phyloP scores from a whole-genome alignment of 2,329 filamentous ascomycete species.

The Aspergillus niger region DNA sequence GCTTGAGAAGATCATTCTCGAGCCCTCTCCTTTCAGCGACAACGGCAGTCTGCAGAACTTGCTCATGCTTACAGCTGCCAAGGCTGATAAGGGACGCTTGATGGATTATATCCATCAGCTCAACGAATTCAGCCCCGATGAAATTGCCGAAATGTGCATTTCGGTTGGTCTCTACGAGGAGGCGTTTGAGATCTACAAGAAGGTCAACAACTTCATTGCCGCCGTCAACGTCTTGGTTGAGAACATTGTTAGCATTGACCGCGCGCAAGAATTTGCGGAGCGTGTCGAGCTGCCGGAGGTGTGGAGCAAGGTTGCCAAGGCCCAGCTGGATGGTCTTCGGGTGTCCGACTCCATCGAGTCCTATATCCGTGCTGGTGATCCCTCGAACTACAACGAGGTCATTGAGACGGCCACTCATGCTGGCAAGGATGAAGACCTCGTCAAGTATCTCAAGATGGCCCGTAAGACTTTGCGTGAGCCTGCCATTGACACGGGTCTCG shows the following conservation, averaged over 20 bases:
- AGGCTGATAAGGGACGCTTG: slow-evolving; percentile 90
- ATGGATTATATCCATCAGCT: slow-evolving; percentile 96
- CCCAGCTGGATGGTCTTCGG: slow-evolving; percentile 92
- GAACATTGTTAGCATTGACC: slow-evolving; percentile 95
- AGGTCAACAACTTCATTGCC: slow-evolving; percentile 83
- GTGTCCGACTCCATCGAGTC: slow-evolving; percentile 92
- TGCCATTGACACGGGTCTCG: slow-evolving; percentile 87
- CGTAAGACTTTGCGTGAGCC: slow-evolving; percentile 95
- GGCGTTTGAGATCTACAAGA: slow-evolving; percentile 98
- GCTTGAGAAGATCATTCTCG: slow-evolving; percentile 98
- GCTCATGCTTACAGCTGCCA: slow-evolving; percentile 92
- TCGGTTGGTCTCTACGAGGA: slow-evolving; percentile 94
- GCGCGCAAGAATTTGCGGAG: slow-evolving; percentile 92
- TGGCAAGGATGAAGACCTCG: slow-evolving; percentile 94
- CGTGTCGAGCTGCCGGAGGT: slow-evolving; percentile 91
- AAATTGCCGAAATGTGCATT: slow-evolving; percentile 90
- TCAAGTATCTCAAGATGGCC: slow-evolving; percentile 96
- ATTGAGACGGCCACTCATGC: slow-evolving; percentile 94
- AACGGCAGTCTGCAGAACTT: slow-evolving; percentile 96
- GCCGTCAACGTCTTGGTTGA: slow-evolving; percentile 93
- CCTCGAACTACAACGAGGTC: slow-evolving; percentile 90
- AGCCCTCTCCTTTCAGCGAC: slow-evolving; percentile 98
- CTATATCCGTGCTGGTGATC: slow-evolving; percentile 92
- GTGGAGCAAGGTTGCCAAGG: slow-evolving; percentile 98
- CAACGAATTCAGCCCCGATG: slow-evolving; percentile 83